Evolutionary conservation across 2,329 filamentous ascomycete genomes (phyloP), one percentile per base, ranked within the genome.

Genomic region (Boeremia exigua): DNA sequence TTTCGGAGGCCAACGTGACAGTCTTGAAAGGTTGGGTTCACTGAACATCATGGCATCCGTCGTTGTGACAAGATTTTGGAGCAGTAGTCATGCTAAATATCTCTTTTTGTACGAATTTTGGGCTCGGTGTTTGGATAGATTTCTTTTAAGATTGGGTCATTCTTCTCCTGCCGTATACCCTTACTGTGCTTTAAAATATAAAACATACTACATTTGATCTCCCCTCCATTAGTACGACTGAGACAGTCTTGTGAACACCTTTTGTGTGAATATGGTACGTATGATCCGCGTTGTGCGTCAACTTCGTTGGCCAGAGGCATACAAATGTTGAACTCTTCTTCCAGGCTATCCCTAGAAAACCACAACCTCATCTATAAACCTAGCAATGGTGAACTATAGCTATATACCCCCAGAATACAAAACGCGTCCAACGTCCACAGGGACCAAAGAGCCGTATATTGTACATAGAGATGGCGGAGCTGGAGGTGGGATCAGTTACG

Each of bases 361-460:
- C 10, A 36, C 3, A 17, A 33, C 12, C 8, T 2, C 32, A 33
- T 2, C 8, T 6, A 14, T 11, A 14, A 7, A 36, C 15, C 14
- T 17, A 6, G 17, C 3, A 15, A 53, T 47, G 43, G 23, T 40
- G 11, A 48, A 6, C 8, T 53, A 53, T 10, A 42, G 43, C 37
- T 53, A 44, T 34, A 49, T 54, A 5, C 45, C 51, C 14, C 45
- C 43, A 40, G 28, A 54, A 17, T 45, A 48, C 34, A 45, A 39
- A 10, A 33, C 17, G 3, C 6, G 2, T 19, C 1, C 9, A 6
- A 15, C 17, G n/a, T 17, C 8, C 9, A 12, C 2, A 14, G 6
- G 10, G 10, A 11, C 12, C 5, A 47, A 30, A 2, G n/a, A 33
- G 3, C 17, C 29, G 12, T 12, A 32, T 10, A 39, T 49, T 1